A percentile compares a stretch with the other conserved stretches of the same genome.
These are phyloP conservation scores for Apiospora aurea DNA, from an alignment of 2,329 filamentous ascomycete genomes.

Conservation along the genomic window DNA sequence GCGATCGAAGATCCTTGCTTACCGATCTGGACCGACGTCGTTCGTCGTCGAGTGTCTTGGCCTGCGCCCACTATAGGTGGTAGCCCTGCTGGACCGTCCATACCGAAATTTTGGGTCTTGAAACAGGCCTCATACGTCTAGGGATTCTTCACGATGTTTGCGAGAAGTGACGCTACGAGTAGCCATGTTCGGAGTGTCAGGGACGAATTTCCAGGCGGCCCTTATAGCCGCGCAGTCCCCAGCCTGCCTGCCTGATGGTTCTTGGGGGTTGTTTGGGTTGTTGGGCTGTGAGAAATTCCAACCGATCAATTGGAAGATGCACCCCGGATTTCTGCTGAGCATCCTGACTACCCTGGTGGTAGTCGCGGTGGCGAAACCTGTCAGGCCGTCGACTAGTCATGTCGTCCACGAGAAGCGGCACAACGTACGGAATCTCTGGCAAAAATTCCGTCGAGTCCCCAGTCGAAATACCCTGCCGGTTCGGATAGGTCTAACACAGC, in stretches of 20 bases:
- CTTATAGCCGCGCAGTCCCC: slow-evolving; percentile 4
- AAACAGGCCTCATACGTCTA: slow-evolving; percentile 27
- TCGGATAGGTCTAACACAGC: slow-evolving; percentile 53
- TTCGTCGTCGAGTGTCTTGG: neutral
- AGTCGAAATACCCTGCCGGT: slow-evolving; percentile 42
- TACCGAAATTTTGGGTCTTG: slow-evolving; percentile 25
- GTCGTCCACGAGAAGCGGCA: slow-evolving; percentile 45
- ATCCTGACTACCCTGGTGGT: slow-evolving; percentile 41
- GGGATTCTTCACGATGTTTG: slow-evolving; percentile 25
- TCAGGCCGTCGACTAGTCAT: slow-evolving; percentile 31
- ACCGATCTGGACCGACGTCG: neutral
- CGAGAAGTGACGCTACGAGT: slow-evolving; percentile 14
- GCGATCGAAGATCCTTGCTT: neutral
- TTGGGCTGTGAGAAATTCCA: neutral
- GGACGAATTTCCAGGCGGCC: neutral
- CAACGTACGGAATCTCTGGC: slow-evolving; percentile 35
- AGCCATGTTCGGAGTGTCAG: neutral
- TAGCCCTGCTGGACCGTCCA: neutral
- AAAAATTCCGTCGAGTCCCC: slow-evolving; percentile 34
- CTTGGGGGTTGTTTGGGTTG: neutral
- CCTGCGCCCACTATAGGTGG: slow-evolving; percentile 3
- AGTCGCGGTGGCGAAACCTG: slow-evolving; percentile 36
- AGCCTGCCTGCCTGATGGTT: neutral
- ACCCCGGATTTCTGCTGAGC: slow-evolving; percentile 32
- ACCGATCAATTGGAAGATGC: slow-evolving; percentile 32